phyloP scores from a whole-genome alignment of 495 filamentous ascomycete genomes.

The Podospora australis region DNA sequence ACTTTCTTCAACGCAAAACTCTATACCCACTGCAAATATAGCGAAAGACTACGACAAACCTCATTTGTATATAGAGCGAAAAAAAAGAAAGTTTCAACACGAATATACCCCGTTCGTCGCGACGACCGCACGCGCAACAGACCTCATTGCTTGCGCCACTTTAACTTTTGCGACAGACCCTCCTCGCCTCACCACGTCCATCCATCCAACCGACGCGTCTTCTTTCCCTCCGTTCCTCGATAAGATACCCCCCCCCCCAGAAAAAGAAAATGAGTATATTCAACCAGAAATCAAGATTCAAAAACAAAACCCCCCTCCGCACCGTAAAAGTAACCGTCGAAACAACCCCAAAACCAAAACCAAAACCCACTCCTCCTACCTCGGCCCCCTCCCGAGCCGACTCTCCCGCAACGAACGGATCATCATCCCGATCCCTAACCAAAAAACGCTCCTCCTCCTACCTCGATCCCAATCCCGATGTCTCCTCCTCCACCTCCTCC shows the following conservation, averaged over 20 bases:
- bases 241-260: background rate
- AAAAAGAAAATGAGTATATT: slow-evolving; percentile 27
- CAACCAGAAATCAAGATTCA: slow-evolving; percentile 34
- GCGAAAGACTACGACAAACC: no score
- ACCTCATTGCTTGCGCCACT: no score
- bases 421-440: background rate
- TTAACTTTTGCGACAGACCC: no score
- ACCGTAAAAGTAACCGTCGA: slow-evolving; percentile 24
- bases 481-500: background rate
- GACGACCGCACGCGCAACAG: no score
- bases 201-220: background rate
- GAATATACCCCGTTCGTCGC: no score
- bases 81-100: no score
- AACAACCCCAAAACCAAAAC: slow-evolving; percentile 10
- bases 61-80: no score
- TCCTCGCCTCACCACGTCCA: no score
- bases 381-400: slow-evolving; percentile 1
- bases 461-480: slow-evolving; percentile 7
- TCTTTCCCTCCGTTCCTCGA: background rate
- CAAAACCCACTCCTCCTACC: slow-evolving; percentile 6
- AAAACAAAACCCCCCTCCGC: slow-evolving; percentile 26
- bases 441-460: slow-evolving; percentile 1
- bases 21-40: no score
- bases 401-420: background rate
- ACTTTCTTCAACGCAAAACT: no score